Conservation (phyloP, 2,329 filamentous ascomycete species). For the Calonectria multiphialidica region DNA sequence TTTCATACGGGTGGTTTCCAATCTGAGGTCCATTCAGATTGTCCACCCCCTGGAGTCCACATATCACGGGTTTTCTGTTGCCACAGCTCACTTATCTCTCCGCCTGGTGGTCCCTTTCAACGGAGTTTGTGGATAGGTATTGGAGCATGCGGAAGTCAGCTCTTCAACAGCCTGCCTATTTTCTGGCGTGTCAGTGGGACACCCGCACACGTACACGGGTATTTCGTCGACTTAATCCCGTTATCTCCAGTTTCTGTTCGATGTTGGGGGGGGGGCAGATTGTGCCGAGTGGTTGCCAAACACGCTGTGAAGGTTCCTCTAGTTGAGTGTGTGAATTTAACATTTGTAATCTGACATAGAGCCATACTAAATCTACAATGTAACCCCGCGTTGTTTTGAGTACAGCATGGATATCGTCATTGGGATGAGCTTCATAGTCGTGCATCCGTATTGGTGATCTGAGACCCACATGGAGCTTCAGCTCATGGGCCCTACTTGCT, state of each 20-base stretch:
- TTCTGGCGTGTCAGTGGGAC: background rate
- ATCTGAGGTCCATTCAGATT: background rate
- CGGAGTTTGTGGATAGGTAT: conserved; percentile 7
- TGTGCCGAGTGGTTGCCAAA: background rate
- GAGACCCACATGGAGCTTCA: background rate
- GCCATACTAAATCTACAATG: background rate
- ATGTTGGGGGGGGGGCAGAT: background rate
- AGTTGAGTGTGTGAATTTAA: background rate
- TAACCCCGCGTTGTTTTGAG: background rate
- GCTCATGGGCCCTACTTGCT: background rate
- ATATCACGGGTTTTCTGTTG: conserved; percentile 11
- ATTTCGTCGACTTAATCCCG: conserved; percentile 21
- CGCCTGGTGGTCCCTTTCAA: background rate
- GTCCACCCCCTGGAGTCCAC: background rate
- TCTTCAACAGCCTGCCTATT: background rate
- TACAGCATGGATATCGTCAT: background rate
- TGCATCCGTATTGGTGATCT: background rate
- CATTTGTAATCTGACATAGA: conserved; percentile 1
- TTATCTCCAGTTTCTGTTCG: conserved; percentile 21
- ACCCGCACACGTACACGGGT: background rate
- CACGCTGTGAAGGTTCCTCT: background rate
- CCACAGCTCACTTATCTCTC: background rate
- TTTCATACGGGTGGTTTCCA: background rate
- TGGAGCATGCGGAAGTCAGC: conserved; percentile 9
- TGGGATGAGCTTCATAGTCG: background rate